Conservation (phyloP, 2,329 filamentous ascomycete species). For the Trichoderma koningiopsis region DNA sequence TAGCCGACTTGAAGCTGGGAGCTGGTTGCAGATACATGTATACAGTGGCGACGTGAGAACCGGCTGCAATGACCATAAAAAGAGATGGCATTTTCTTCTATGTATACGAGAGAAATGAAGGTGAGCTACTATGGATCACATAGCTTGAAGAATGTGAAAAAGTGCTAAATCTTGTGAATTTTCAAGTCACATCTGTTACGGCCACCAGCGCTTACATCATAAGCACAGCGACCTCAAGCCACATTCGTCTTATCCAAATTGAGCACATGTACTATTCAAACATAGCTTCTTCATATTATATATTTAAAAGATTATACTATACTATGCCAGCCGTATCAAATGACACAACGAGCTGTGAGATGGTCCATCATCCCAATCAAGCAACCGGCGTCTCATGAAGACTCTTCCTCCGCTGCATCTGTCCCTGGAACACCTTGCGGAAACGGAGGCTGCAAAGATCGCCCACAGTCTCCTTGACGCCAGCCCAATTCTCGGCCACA, state of each 20-base stretch:
- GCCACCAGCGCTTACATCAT: not conserved
- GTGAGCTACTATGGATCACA: not conserved
- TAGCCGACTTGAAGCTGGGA: conserved; percentile 8
- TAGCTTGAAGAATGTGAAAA: not conserved
- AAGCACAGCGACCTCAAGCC: not conserved
- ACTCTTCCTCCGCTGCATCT: conserved; percentile 29
- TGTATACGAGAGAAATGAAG: not conserved
- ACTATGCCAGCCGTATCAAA: not conserved
- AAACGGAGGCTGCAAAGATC: conserved; percentile 33
- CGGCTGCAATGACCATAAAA: not conserved
- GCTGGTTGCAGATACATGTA: not conserved
- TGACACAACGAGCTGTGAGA: not conserved
- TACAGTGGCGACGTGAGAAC: not conserved
- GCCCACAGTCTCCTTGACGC: conserved; percentile 37
- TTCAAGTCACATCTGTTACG: not conserved
- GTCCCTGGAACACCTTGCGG: conserved; percentile 32
- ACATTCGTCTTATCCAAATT: not conserved
- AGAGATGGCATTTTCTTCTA: not conserved
- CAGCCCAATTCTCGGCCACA: conserved; percentile 58
- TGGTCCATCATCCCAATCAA: not conserved
- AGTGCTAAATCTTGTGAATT: not conserved
- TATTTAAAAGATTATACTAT: not conserved
- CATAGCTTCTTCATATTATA: not conserved
- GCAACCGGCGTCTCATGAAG: conserved; percentile 25
- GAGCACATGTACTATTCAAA: not conserved